A percentile compares a stretch with the other conserved stretches of the same genome.
Conservation (phyloP, 2,329 filamentous ascomycete species). For the Pseudogymnoascus sp. region DNA sequence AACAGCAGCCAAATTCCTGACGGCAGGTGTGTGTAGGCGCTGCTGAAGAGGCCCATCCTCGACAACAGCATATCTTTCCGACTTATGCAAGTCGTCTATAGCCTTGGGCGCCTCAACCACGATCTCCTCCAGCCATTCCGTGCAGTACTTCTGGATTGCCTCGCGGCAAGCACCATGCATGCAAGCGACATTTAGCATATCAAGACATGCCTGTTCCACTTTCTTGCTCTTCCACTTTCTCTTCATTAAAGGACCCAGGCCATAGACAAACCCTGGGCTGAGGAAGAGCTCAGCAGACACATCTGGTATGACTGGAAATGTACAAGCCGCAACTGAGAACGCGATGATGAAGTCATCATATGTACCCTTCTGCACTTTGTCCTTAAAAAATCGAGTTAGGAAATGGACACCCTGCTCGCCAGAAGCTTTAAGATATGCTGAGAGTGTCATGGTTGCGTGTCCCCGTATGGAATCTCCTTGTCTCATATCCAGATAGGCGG, state of each 20-base stretch:
- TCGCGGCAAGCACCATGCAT: slow-evolving; percentile 78
- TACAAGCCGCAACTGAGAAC: slow-evolving; percentile 82
- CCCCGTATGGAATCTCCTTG: slow-evolving; percentile 66
- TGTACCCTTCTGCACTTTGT: slow-evolving; percentile 64
- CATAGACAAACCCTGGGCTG: slow-evolving; percentile 77
- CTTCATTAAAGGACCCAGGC: slow-evolving; percentile 69
- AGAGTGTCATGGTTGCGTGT: slow-evolving; percentile 74
- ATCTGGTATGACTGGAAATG: slow-evolving; percentile 79
- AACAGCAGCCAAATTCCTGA: slow-evolving; percentile 64
- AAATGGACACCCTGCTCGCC: slow-evolving; percentile 63
- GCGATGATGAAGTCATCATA: slow-evolving; percentile 86
- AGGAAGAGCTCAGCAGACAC: slow-evolving; percentile 75
- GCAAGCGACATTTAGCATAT: slow-evolving; percentile 87
- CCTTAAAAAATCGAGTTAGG: slow-evolving; percentile 68
- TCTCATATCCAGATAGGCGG: slow-evolving; percentile 82
- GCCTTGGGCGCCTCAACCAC: slow-evolving; percentile 60
- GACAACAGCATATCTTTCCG: slow-evolving; percentile 20
- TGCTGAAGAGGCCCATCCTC: slow-evolving; percentile 30
- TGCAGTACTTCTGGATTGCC: slow-evolving; percentile 76
- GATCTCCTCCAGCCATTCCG: slow-evolving; percentile 80
- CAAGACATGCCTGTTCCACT: slow-evolving; percentile 78
- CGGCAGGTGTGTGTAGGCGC: slow-evolving; percentile 49
- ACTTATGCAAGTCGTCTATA: slow-evolving; percentile 28
- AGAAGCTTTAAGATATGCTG: slow-evolving; percentile 75
- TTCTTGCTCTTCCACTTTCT: slow-evolving; percentile 77